These are phyloP conservation scores for Alloascoidea hylecoeti DNA, from an alignment of 805 yeast species.

Conservation along the genomic window DNA sequence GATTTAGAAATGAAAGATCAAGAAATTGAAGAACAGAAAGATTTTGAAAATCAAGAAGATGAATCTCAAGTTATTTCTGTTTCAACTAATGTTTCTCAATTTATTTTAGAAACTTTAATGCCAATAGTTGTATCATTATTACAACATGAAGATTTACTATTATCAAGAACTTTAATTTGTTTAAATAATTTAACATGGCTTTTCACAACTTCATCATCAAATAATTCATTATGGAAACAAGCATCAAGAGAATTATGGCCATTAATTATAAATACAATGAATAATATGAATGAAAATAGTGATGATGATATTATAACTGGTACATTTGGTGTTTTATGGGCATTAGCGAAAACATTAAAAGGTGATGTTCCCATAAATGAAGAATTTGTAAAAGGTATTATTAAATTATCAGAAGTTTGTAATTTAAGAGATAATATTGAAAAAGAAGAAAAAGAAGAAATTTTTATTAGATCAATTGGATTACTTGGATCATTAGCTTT, in stretches of 20 bases:
- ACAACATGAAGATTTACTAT: conserved; percentile 18
- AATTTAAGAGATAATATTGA: background rate
- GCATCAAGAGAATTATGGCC: conserved; percentile 14
- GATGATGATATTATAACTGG: conserved; percentile 18
- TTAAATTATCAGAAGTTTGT: background rate
- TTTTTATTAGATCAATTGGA: conserved; percentile 31
- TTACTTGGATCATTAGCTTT: conserved; percentile 37
- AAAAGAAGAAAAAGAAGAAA: conserved; percentile 21
- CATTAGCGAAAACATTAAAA: conserved; percentile 18
- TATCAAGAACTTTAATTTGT: conserved; percentile 43
- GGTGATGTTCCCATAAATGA: conserved; percentile 9
- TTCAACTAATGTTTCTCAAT: background rate
- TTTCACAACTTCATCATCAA: conserved; percentile 18
- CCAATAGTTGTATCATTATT: background rate
- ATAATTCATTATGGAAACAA: conserved; percentile 24
- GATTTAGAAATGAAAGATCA: conserved; percentile 6
- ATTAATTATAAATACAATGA: background rate
- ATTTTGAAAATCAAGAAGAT: conserved; percentile 4
- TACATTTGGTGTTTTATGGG: conserved; percentile 30
- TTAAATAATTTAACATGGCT: conserved; percentile 66
- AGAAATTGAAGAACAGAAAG: conserved; percentile 7
- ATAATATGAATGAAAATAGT: background rate
- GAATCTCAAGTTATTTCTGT: background rate
- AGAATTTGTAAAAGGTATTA: background rate
- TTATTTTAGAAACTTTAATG: background rate